A percentile compares a stretch with the other conserved stretches of the same genome.
Conservation (phyloP, 169 alveolate species). For the Plasmodium gaboni region DNA sequence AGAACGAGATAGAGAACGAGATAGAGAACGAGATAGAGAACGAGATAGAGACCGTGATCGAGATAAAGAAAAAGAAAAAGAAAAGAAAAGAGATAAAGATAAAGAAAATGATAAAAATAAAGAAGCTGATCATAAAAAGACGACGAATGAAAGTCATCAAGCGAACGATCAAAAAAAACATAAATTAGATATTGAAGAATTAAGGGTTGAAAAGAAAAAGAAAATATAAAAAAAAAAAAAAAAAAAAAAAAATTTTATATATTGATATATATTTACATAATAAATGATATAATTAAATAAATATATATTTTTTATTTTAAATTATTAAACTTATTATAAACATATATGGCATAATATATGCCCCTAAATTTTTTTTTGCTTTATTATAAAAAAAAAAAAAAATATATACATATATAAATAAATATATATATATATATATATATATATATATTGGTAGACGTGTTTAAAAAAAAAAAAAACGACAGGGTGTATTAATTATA, state of each 20-base stretch:
- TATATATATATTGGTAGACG: too few species aligned
- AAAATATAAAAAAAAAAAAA: background rate
- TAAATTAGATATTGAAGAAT: constrained; percentile 21
- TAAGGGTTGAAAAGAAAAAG: constrained; percentile 1
- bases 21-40: constrained; percentile 2
- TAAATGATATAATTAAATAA: too few species aligned
- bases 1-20: background rate
- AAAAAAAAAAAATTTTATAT: background rate
- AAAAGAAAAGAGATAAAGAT: constrained; percentile 6
- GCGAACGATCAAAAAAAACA: constrained; percentile 44
- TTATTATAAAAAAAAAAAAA: too few species aligned
- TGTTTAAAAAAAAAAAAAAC: too few species aligned
- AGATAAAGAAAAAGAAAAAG: background rate
- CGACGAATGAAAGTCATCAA: background rate
- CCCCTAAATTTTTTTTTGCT: too few species aligned
- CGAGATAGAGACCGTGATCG: background rate
- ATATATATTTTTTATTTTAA: too few species aligned
- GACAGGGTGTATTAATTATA: too few species aligned
- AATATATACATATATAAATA: too few species aligned
- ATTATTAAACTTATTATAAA: too few species aligned
- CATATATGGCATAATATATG: too few species aligned
- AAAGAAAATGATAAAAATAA: background rate
- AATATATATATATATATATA: too few species aligned
- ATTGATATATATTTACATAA: too few species aligned
- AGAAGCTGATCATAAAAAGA: background rate